Evolutionary conservation across 352 stramenopile genomes (phyloP).

Genomic region (Bremia lactucae): DNA sequence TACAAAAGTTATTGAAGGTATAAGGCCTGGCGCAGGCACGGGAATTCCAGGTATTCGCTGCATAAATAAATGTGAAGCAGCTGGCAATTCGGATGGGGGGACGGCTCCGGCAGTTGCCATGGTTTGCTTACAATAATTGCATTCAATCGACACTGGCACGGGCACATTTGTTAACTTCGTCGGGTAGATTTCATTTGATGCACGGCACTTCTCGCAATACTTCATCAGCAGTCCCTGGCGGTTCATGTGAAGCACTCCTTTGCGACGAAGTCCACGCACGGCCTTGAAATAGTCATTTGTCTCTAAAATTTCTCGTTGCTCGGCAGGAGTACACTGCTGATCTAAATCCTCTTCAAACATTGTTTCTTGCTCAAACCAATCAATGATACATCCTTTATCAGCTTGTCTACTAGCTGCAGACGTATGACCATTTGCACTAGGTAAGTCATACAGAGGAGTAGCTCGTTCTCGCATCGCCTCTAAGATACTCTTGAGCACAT

Average conservation of each 20-base stretch:
- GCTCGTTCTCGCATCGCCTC: constrained; percentile 25
- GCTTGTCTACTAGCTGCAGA: constrained; percentile 7
- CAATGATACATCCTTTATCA: constrained; percentile 43
- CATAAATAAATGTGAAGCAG: constrained; percentile 10
- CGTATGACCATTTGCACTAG: constrained; percentile 6
- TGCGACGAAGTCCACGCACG: constrained; percentile 30
- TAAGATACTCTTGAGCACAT: constrained; percentile 41
- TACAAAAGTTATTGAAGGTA: constrained; percentile 6
- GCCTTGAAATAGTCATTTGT: constrained; percentile 65
- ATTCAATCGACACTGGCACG: constrained; percentile 54
- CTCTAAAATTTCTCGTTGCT: constrained; percentile 70
- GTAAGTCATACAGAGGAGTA: neutral
- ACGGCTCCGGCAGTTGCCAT: constrained; percentile 31
- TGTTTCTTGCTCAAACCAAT: constrained; percentile 84
- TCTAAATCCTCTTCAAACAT: constrained; percentile 86
- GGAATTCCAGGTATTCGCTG: constrained; percentile 9
- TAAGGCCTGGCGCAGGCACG: constrained; percentile 2
- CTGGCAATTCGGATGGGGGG: constrained; percentile 12
- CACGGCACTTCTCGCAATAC: constrained; percentile 41
- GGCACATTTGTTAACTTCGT: constrained; percentile 43
- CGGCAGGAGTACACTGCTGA: constrained; percentile 52
- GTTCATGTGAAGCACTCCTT: constrained; percentile 25
- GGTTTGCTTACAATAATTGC: constrained; percentile 41
- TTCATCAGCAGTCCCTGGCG: constrained; percentile 41
- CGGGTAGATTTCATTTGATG: constrained; percentile 57